Evolutionary conservation across 192 early-diverging fungal genomes (phyloP).

Genomic region (Lobulomyces angularis): DNA sequence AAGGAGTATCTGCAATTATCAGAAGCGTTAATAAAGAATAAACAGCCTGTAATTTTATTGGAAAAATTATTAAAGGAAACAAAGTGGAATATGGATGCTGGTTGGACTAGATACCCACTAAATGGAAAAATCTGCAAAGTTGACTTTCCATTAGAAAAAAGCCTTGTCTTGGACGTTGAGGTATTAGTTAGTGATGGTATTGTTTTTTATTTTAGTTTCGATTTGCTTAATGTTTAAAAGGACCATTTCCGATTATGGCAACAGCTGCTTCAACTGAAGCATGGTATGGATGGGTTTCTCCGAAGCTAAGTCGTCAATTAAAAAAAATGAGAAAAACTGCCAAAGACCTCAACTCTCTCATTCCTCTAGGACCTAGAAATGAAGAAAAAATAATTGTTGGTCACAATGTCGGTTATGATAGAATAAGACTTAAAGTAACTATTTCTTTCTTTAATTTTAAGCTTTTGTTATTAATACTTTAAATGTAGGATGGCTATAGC

Average conservation of each 20-base stretch:
- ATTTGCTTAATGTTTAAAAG: constrained; percentile 35
- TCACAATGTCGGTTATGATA: constrained; percentile 87
- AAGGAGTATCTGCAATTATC: too few relatives aligned
- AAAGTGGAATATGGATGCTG: constrained; percentile 41
- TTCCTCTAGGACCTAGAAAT: constrained; percentile 45
- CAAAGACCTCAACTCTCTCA: constrained; percentile 25
- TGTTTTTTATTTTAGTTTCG: too few relatives aligned
- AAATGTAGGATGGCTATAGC: constrained; percentile 60
- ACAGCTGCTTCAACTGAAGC: constrained; percentile 52
- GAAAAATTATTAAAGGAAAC: constrained; percentile 13
- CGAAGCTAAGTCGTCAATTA: constrained; percentile 37
- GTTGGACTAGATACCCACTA: constrained; percentile 72
- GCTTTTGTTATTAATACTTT: constrained; percentile 30
- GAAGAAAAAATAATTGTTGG: constrained; percentile 58
- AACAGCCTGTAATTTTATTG: not conserved
- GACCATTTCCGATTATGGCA: constrained; percentile 70
- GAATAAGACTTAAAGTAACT: too few relatives aligned
- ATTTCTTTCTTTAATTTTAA: too few relatives aligned
- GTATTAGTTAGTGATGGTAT: constrained; percentile 84
- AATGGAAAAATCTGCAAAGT: constrained; percentile 16
- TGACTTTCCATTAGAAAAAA: constrained; percentile 18
- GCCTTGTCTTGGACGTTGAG: constrained; percentile 49
- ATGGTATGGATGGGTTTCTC: constrained; percentile 92
- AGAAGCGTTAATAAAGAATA: too few relatives aligned
- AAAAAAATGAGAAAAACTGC: constrained; percentile 1